phyloP scores from a whole-genome alignment of 2,329 filamentous ascomycete genomes.

The Aspergillus unguis region DNA sequence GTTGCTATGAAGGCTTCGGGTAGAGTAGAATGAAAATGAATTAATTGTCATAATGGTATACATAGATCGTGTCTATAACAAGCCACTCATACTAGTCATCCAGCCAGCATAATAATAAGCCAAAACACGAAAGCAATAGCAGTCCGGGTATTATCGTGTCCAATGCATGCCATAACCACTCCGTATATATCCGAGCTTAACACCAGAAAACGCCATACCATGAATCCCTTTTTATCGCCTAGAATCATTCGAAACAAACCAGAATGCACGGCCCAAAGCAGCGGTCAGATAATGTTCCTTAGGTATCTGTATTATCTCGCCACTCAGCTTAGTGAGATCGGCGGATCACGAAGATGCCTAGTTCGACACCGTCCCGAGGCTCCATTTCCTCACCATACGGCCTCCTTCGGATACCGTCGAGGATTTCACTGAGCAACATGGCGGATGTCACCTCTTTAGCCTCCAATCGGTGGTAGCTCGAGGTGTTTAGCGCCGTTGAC shows the following conservation, averaged over 20 bases:
- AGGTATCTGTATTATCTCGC: not conserved
- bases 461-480: constrained; percentile 28
- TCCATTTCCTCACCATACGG: constrained; percentile 45
- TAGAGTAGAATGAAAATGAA: too few species aligned
- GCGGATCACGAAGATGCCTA: constrained; percentile 51
- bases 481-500: constrained; percentile 21
- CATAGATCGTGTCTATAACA: constrained; percentile 9
- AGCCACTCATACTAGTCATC: constrained; percentile 3
- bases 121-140: constrained; percentile 4
- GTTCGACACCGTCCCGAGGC: constrained; percentile 44
- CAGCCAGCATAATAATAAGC: not conserved
- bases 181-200: constrained; percentile 5
- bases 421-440: constrained; percentile 57
- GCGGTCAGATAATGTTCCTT: too few species aligned
- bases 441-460: constrained; percentile 50
- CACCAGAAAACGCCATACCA: constrained; percentile 12
- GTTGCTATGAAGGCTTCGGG: too few species aligned
- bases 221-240: constrained; percentile 4
- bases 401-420: constrained; percentile 55
- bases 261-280: not conserved
- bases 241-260: not conserved
- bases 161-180: constrained; percentile 12
- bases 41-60: constrained; percentile 2
- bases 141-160: constrained; percentile 18
- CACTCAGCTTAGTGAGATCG: constrained; percentile 32